Percentiles rank a stretch among this genome's conserved stretches.
These are phyloP conservation scores for Tetrapyrgos nigripes DNA, from an alignment of 1,284 basidiomycete genomes.

Conservation along the genomic window DNA sequence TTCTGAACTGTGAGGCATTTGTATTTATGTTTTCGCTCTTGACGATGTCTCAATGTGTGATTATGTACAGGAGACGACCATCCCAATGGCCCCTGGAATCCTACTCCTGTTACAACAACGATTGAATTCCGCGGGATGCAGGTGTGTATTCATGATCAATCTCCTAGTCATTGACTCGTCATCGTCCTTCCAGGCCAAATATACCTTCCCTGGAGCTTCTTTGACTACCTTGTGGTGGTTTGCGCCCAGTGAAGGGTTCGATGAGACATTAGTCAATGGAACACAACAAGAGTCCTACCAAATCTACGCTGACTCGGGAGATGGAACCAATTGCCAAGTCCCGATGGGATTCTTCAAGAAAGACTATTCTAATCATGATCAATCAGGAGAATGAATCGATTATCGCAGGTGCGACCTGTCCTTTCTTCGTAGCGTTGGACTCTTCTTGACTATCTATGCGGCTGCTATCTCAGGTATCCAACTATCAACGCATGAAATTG, in stretches of 20 bases:
- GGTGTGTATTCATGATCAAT: constrained; percentile 38
- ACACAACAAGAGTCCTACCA: neutral
- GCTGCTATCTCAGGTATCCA: too few relatives aligned
- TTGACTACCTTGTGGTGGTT: constrained; percentile 56
- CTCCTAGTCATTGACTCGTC: constrained; percentile 3
- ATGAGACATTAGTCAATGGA: neutral
- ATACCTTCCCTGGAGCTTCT: constrained; percentile 74
- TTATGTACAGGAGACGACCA: constrained; percentile 55
- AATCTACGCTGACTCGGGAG: neutral
- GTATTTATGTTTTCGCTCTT: neutral
- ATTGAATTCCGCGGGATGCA: constrained; percentile 76
- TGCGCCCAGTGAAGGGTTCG: neutral
- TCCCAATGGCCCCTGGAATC: constrained; percentile 60
- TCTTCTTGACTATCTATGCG: too few relatives aligned
- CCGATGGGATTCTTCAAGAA: neutral
- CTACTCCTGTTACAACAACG: constrained; percentile 63
- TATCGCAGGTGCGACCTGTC: too few relatives aligned
- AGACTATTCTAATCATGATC: too few relatives aligned
- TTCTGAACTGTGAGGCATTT: constrained; percentile 60
- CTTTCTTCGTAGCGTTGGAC: too few relatives aligned
- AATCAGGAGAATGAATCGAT: too few relatives aligned
- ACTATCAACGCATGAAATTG: too few relatives aligned
- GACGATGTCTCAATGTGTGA: constrained; percentile 12
- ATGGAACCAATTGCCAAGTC: neutral
- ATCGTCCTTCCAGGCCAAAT: constrained; percentile 51